These are phyloP conservation scores for Dothiorella sarmentorum DNA, from an alignment of 2,329 filamentous ascomycete genomes.

Conservation along the genomic window DNA sequence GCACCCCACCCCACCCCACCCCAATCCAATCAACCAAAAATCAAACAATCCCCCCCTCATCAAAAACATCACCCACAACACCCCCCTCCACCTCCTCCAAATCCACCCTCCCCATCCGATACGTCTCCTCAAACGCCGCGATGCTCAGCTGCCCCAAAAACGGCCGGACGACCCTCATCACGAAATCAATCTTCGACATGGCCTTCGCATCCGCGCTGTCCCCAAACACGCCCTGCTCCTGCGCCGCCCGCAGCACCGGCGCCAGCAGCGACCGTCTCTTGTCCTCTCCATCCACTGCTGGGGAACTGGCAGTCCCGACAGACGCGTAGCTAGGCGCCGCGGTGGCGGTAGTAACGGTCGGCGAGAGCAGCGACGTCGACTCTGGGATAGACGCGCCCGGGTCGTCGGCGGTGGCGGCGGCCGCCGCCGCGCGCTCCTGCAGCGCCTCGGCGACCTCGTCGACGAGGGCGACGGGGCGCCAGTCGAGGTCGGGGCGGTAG, in stretches of 20 bases:
- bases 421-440: conserved; percentile 37
- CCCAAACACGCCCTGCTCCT: conserved; percentile 26
- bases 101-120: conserved; percentile 74
- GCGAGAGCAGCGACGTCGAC: background rate
- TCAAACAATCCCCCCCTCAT: conserved; percentile 50
- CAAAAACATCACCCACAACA: conserved; percentile 72
- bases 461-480: conserved; percentile 70
- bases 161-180: conserved; percentile 74
- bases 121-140: conserved; percentile 87
- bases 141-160: conserved; percentile 94
- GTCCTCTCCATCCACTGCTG: conserved; percentile 24
- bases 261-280: conserved; percentile 40
- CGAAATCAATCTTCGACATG: conserved; percentile 58
- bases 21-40: background rate
- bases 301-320: too few species aligned
- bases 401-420: conserved; percentile 29
- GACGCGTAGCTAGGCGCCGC: too few species aligned
- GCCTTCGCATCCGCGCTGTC: conserved; percentile 56
- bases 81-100: conserved; percentile 59
- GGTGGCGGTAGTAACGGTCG: background rate
- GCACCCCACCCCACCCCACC: background rate
- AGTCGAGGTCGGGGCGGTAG: conserved; percentile 65
- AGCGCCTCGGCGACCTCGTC: conserved; percentile 82
- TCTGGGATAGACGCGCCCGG: conserved; percentile 22
- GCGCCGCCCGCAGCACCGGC: conserved; percentile 27